Base-by-base conservation (phyloP, 1,284 basidiomycete genomes). In the Melampsora abietis-canadensis region DNA sequence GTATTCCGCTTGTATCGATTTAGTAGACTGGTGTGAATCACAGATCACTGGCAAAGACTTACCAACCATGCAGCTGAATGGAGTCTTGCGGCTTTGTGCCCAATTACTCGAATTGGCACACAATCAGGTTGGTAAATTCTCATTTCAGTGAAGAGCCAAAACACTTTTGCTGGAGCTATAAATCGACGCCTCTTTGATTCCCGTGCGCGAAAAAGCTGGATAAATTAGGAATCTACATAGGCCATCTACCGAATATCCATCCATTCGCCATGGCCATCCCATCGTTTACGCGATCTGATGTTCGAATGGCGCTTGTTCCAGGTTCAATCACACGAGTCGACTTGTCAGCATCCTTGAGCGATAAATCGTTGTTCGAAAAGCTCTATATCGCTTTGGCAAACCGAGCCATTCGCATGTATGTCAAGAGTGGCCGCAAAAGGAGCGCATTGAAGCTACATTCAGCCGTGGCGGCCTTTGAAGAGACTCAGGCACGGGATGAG, bases 1-100 rank as follows among this genome's bases (percentile, higher is more conserved):
- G 27, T 98, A 93, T 82, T 92, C 91, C 12, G 92, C 93, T 0
- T 89, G 92, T 27, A 84, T 95, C 69, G 92, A 91, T 78, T 88
- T 91, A 57, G 88, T 95, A 15, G 89, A 92, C 21, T 89, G 90
- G 78, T 92, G 90, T 79, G 90, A 94, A 79, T 83, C 84, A 4
- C 94, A 92, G 92, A 86, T 88, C 81, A 88, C 84, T 81, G 87
- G 76, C 78, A 77, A 77, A 30, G 76, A 78, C 46, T 78, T 77
- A 62, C 72, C 79, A 31, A 78, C 75, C 47, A 75, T 78, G 0
- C 77, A 78, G 0, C 79, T 80, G 54, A 80, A 82, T 27, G 76
- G 79, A 1, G 80, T 81, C 3, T 76, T 86, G 27, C 92, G 92
- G 80, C 66, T 44, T 57, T 75, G 65, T 57, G 92, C 89, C 7